These are phyloP conservation scores for Rhodocollybia butyracea DNA, from an alignment of 768 basidiomycete genomes.

Conservation along the genomic window DNA sequence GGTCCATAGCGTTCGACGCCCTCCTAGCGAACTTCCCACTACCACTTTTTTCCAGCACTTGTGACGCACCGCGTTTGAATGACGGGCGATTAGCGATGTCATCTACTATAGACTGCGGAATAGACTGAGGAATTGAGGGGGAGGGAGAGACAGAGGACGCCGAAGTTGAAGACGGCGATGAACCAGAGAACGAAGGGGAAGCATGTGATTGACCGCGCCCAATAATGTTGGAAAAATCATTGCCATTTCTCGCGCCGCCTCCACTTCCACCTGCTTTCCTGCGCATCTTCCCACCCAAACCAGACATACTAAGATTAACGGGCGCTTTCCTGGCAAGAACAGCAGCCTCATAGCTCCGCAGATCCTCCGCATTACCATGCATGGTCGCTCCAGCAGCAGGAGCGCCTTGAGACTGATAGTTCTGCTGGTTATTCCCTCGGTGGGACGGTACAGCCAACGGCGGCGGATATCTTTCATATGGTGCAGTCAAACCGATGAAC, in stretches of 20 bases:
- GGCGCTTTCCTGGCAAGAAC: conserved; percentile 67
- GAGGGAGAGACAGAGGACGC: conserved; percentile 16
- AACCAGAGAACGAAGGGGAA: not conserved
- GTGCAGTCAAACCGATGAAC: not conserved
- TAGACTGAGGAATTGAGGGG: conserved; percentile 11
- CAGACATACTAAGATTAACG: conserved; percentile 52
- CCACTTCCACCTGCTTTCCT: conserved; percentile 13
- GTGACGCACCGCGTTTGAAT: conserved; percentile 72
- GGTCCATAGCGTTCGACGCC: not conserved
- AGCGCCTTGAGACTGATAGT: conserved; percentile 10
- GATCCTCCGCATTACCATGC: conserved; percentile 53
- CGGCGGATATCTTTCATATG: conserved; percentile 9
- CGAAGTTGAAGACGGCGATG: not conserved
- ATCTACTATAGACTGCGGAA: conserved; percentile 11
- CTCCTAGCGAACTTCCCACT: conserved; percentile 3
- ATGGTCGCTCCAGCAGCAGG: conserved; percentile 28
- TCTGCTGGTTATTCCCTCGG: conserved; percentile 7
- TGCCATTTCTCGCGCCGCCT: not conserved
- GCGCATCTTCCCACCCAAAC: conserved; percentile 30
- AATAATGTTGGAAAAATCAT: not conserved
- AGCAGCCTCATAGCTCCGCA: conserved; percentile 72
- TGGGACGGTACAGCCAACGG: not conserved
- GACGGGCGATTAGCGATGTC: conserved; percentile 41
- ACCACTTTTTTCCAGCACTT: conserved; percentile 52
- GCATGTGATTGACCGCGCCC: not conserved